phyloP scores from a whole-genome alignment of 208 protist species.

The Leptomonas seymouri region DNA sequence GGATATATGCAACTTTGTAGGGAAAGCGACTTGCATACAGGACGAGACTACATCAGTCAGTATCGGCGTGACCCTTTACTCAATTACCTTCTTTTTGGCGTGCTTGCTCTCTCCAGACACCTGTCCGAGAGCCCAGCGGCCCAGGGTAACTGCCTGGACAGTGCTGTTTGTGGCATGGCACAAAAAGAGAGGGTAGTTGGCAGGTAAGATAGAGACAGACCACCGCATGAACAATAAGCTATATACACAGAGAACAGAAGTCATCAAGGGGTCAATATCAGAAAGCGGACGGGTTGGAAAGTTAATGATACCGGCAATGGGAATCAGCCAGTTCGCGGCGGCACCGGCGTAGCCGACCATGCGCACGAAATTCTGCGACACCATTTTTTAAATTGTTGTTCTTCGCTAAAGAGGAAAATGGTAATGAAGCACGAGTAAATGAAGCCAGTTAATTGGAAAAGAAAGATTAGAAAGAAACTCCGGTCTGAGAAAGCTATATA shows the following conservation, averaged over 20 bases:
- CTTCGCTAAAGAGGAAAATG: neutral
- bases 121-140: constrained; percentile 41
- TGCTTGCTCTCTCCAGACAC: constrained; percentile 1
- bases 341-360: constrained; percentile 82
- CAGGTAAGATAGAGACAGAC: constrained; percentile 82
- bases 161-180: constrained; percentile 87
- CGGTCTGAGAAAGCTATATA: neutral
- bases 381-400: constrained; percentile 46
- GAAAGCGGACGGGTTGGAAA: constrained; percentile 71
- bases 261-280: constrained; percentile 89
- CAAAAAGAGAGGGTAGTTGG: constrained; percentile 86
- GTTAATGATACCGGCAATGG: constrained; percentile 88
- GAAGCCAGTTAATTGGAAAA: neutral
- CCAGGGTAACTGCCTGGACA: constrained; percentile 67
- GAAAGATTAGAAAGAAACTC: constrained; percentile 2
- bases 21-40: neutral
- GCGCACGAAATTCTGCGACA: constrained; percentile 71
- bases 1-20: neutral
- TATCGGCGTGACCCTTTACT: constrained; percentile 7
- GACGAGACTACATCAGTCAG: neutral
- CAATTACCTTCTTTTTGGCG: constrained; percentile 19
- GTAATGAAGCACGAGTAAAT: neutral
- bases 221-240: constrained; percentile 86
- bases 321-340: constrained; percentile 90
- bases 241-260: constrained; percentile 72